Evolutionary conservation across 1,284 basidiomycete species (phyloP).

Genomic region (Ganoderma sinense): DNA sequence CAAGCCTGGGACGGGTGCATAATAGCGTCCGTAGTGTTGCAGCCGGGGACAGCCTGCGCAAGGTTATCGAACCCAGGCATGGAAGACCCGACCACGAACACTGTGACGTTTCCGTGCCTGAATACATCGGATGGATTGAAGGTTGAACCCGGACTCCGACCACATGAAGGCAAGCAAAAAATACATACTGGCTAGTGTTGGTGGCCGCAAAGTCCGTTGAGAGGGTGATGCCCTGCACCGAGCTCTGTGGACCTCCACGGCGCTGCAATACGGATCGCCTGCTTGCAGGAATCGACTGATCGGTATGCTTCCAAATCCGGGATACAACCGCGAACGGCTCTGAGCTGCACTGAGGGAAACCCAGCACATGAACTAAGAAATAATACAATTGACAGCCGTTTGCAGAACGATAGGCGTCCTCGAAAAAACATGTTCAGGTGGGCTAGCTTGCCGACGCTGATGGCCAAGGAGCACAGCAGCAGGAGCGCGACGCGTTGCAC

Average conservation of each 20-base stretch:
- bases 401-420: too few species aligned
- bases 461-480: too few species aligned
- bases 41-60: background rate
- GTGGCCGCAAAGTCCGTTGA: constrained; percentile 49
- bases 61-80: background rate
- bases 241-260: constrained; percentile 40
- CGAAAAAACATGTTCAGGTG: too few species aligned
- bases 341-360: constrained; percentile 48
- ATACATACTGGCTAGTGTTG: constrained; percentile 40
- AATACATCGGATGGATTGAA: background rate
- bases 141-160: background rate
- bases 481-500: too few species aligned
- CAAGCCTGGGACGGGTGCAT: background rate
- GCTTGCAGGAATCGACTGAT: constrained; percentile 48
- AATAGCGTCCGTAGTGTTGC: background rate
- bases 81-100: background rate
- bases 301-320: constrained; percentile 44
- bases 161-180: background rate
- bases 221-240: constrained; percentile 49
- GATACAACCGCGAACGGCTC: constrained; percentile 58
- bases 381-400: too few species aligned
- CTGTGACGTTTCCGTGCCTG: constrained; percentile 4
- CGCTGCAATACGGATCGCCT: constrained; percentile 40
- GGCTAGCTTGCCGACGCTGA: too few species aligned
- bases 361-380: background rate